Percentiles rank a stretch among this genome's conserved stretches.
Evolutionary conservation across 2,329 filamentous ascomycete species (phyloP).

Genomic region (Cadophora gregata): DNA sequence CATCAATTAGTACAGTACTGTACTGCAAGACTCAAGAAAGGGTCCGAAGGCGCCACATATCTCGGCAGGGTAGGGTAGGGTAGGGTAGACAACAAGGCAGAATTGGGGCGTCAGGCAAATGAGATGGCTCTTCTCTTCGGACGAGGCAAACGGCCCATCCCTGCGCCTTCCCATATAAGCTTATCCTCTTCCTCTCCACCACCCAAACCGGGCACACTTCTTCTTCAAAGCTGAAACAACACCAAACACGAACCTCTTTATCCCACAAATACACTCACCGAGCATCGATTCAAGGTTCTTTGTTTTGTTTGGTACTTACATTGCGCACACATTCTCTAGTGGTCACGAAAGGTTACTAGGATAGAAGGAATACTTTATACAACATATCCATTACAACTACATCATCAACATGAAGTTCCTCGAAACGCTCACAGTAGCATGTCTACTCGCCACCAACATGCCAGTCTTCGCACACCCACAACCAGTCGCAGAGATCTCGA

Average conservation of each 20-base stretch:
- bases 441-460: constrained; percentile 30
- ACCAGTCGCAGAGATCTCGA: constrained; percentile 28
- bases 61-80: too few relatives aligned
- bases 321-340: not conserved
- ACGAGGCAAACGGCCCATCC: constrained; percentile 6
- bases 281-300: not conserved
- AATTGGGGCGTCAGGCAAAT: not conserved
- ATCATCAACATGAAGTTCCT: constrained; percentile 33
- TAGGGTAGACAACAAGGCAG: not conserved
- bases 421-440: constrained; percentile 27
- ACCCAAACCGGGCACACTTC: not conserved
- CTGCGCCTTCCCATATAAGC: constrained; percentile 8
- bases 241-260: constrained; percentile 6
- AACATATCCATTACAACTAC: not conserved
- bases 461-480: constrained; percentile 35
- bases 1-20: too few relatives aligned
- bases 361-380: not conserved
- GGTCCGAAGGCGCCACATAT: not conserved
- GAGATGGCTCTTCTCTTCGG: not conserved
- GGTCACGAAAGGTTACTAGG: not conserved
- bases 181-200: not conserved
- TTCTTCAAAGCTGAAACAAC: not conserved
- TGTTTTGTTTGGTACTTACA: constrained; percentile 8
- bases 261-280: not conserved
- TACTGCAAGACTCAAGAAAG: too few relatives aligned